A percentile compares a stretch with the other conserved stretches of the same genome.
Evolutionary conservation across 1,284 basidiomycete genomes (phyloP).

Genomic region (Athelia psychrophila): DNA sequence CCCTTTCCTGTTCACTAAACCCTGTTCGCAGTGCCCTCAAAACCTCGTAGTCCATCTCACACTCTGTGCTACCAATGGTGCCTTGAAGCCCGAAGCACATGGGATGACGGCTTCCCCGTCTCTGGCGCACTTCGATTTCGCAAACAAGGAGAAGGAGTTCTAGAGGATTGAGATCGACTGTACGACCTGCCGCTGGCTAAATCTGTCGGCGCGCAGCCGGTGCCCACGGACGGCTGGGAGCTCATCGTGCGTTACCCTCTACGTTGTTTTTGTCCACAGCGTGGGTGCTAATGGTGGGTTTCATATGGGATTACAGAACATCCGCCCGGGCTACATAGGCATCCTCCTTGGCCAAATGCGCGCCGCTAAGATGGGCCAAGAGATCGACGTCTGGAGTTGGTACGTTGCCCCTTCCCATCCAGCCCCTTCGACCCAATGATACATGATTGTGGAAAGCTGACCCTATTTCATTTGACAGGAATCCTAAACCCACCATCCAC

Average conservation of each 20-base stretch:
- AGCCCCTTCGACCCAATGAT: too few species aligned
- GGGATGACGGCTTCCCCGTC: conserved; percentile 88
- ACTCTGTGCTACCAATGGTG: conserved; percentile 18
- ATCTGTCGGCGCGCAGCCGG: conserved; percentile 83
- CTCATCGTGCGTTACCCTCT: conserved; percentile 67
- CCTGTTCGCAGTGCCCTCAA: conserved; percentile 93
- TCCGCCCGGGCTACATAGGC: conserved; percentile 86
- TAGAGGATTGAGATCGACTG: conserved; percentile 92
- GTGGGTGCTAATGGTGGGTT: neutral
- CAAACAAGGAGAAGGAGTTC: conserved; percentile 46
- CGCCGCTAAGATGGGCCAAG: conserved; percentile 80
- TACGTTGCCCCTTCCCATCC: conserved; percentile 30
- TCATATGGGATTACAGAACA: conserved; percentile 64
- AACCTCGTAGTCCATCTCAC: conserved; percentile 76
- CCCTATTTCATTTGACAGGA: conserved; percentile 36
- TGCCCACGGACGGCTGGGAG: conserved; percentile 96
- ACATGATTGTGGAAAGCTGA: conserved; percentile 8
- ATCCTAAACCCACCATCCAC: conserved; percentile 52
- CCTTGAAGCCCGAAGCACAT: conserved; percentile 54
- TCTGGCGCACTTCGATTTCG: conserved; percentile 67
- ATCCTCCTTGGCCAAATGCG: conserved; percentile 91
- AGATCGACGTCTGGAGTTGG: conserved; percentile 93
- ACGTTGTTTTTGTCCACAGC: neutral
- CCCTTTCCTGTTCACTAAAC: conserved; percentile 30
- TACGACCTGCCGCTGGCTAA: conserved; percentile 79